Conservation (phyloP, 306 rosid genomes). For the Medicago arabica region DNA sequence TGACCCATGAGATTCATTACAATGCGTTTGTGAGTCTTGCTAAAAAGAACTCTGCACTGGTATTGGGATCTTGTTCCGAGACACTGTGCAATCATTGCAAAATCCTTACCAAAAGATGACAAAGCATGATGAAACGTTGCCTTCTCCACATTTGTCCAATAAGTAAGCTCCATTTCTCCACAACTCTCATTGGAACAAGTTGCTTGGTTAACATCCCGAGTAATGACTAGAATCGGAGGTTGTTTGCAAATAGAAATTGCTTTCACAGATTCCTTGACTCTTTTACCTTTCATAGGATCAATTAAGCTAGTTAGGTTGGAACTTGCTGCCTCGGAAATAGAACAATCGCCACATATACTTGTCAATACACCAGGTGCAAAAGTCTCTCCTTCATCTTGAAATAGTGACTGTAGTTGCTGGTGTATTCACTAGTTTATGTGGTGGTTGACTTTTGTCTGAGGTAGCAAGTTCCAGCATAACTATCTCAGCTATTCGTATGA, state of each 20-base stretch:
- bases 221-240: conserved; percentile 47
- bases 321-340: conserved; percentile 69
- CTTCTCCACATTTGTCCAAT: conserved; percentile 88
- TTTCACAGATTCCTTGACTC: conserved; percentile 53
- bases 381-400: conserved; percentile 66
- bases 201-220: conserved; percentile 57
- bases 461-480: no score
- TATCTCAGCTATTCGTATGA: no score
- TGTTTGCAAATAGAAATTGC: conserved; percentile 45
- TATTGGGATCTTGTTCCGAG: conserved; percentile 71
- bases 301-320: conserved; percentile 66
- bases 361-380: conserved; percentile 75
- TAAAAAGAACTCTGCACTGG: no score
- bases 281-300: conserved; percentile 57
- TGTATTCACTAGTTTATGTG: no score
- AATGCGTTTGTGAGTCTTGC: no score
- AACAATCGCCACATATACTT: conserved; percentile 67
- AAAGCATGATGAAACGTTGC: conserved; percentile 72
- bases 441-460: no score
- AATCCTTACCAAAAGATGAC: conserved; percentile 75
- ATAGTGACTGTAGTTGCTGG: no score
- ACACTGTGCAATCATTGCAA: conserved; percentile 59
- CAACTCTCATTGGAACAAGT: conserved; percentile 83
- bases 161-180: conserved; percentile 70
- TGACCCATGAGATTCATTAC: conserved; percentile 45